A percentile compares a stretch with the other conserved stretches of the same genome.
Conservation (phyloP, 2,329 filamentous ascomycete genomes). For the Apiospora malaysiana region DNA sequence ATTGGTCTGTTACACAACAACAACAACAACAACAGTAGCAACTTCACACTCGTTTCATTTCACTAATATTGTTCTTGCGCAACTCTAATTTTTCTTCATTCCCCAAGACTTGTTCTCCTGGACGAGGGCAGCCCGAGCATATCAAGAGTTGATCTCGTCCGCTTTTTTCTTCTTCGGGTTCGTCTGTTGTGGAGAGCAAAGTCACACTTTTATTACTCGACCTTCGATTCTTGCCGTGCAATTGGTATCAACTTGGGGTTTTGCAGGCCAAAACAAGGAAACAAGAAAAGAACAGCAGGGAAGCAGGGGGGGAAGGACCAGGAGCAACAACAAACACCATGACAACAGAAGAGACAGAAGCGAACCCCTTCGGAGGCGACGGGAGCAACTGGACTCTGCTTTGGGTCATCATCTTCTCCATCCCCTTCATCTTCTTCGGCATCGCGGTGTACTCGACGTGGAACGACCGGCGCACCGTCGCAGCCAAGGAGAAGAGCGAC, state of each 20-base stretch:
- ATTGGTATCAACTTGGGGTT: not conserved
- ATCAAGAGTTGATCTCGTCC: constrained; percentile 23
- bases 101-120: not conserved
- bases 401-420: constrained; percentile 33
- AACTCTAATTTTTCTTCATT: constrained; percentile 1
- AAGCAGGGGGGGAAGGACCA: too few species aligned
- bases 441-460: constrained; percentile 29
- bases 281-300: not conserved
- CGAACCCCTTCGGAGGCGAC: constrained; percentile 22
- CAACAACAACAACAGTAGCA: not conserved
- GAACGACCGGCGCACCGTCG: constrained; percentile 24
- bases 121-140: constrained; percentile 5
- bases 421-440: constrained; percentile 32
- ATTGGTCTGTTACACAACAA: not conserved
- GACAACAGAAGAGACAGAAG: not conserved
- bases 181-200: not conserved
- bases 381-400: constrained; percentile 35
- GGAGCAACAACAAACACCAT: not conserved
- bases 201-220: not conserved
- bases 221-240: not conserved
- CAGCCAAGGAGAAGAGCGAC: constrained; percentile 24
- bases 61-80: not conserved
- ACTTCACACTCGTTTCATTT: not conserved
- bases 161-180: not conserved
- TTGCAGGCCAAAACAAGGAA: not conserved